Evolutionary conservation across 192 early-diverging fungal genomes (phyloP), one percentile per base, ranked within the genome.

Genomic region (Blastocladiella britannica): DNA sequence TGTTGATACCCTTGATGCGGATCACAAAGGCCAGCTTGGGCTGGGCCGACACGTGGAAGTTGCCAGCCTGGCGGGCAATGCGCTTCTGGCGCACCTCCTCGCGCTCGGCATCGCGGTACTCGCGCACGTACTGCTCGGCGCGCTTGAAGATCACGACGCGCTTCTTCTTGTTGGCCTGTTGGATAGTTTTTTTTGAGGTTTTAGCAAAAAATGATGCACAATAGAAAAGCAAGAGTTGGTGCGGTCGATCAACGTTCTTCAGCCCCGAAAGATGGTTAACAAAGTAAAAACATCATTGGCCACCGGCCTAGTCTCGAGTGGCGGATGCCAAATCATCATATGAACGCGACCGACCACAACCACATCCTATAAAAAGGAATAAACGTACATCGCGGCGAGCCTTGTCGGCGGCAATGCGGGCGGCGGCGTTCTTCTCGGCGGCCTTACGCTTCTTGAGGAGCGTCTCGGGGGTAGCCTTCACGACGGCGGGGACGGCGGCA

Each of bases 1-100:
- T 88, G 85, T 92, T 96, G 83, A 98, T 92, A 94, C 91, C 93
- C 84, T 94, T 96, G 75, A 94, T 89, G 76, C 94, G 89, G 74
- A 98, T 74, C 59, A 98, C 92, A 61, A 98, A 94, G 61, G 87
- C 89, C 55, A 98, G 85, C 81, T 94, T 93, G 72, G 88, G 77
- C 76, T 98, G 85, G 55, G 87, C 83, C 54, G 90, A 81, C 30
- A 98, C 92, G 74, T 89, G 96, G 79, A 87, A 95, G 76, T 79
- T 82, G 64, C 89, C 89, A 55, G 70, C 61, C 67, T 82, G 75
- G 76, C 87, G 89, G 73, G 95, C 93, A 76, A 86, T 82, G 71
- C 95, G 89, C 68, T 78, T 74, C 52, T 93, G 88, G 68, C 88
- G 83, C 71, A 94, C 76, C 73, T 93, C 87, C 52, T 88, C 76